Percentiles rank a stretch among this genome's conserved stretches.
phyloP scores from a whole-genome alignment of 2,329 filamentous ascomycete species.

The Chrysoporthe puriensis region DNA sequence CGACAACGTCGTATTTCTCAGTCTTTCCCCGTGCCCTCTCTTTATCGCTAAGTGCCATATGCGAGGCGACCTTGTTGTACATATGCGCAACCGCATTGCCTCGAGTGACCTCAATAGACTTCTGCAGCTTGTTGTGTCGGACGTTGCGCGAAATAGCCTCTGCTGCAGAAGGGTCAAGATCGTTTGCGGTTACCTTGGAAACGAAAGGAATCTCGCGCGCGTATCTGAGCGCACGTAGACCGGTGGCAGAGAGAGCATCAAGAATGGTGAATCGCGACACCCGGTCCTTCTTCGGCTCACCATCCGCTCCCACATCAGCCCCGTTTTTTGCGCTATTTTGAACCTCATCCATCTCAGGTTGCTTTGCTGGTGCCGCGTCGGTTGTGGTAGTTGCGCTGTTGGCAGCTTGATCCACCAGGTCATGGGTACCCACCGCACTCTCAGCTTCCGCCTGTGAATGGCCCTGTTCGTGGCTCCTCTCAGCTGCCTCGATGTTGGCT shows the following conservation, averaged over 20 bases:
- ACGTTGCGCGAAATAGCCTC: conserved; percentile 84
- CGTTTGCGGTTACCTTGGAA: conserved; percentile 85
- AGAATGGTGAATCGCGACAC: conserved; percentile 74
- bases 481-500: conserved; percentile 15
- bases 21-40: conserved; percentile 42
- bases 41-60: conserved; percentile 47
- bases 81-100: conserved; percentile 90
- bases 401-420: too few species aligned
- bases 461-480: background rate
- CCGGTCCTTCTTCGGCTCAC: conserved; percentile 32
- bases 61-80: conserved; percentile 71
- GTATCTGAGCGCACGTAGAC: conserved; percentile 87
- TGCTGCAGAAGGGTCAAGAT: conserved; percentile 77
- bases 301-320: background rate
- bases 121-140: conserved; percentile 74
- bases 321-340: background rate
- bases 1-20: conserved; percentile 85
- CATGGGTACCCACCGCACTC: too few species aligned
- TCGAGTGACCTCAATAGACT: conserved; percentile 72
- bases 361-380: conserved; percentile 19
- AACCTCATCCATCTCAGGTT: background rate
- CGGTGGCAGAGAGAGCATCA: conserved; percentile 92
- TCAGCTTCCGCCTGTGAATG: background rate
- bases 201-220: conserved; percentile 86
- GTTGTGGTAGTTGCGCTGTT: conserved; percentile 8